A percentile compares a stretch with the other conserved stretches of the same genome.
Conservation (phyloP, 1,284 basidiomycete genomes). For the Ceratobasidium papillatum region DNA sequence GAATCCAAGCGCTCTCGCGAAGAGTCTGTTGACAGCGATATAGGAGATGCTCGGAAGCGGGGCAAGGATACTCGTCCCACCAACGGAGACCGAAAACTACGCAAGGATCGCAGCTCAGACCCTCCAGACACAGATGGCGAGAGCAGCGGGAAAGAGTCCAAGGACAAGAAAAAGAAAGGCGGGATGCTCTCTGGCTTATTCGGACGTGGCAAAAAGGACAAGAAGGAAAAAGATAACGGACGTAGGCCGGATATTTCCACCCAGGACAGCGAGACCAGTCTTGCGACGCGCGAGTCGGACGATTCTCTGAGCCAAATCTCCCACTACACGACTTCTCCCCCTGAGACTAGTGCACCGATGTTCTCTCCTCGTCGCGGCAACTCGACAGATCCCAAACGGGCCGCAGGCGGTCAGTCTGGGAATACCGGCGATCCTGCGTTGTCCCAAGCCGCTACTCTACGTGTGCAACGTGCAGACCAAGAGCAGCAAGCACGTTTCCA, state of each 20-base stretch:
- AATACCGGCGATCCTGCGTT: constrained; percentile 47
- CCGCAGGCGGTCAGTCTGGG: constrained; percentile 26
- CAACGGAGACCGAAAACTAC: constrained; percentile 61
- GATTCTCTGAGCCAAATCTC: constrained; percentile 45
- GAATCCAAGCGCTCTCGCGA: constrained; percentile 67
- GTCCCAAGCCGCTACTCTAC: constrained; percentile 52
- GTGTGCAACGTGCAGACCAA: constrained; percentile 85
- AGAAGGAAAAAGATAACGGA: constrained; percentile 71
- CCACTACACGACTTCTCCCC: constrained; percentile 42
- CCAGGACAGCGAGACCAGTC: constrained; percentile 26
- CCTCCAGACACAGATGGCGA: constrained; percentile 57
- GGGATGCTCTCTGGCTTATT: constrained; percentile 79
- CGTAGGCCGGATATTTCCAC: constrained; percentile 52
- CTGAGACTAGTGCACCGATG: constrained; percentile 33
- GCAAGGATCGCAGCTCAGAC: constrained; percentile 65
- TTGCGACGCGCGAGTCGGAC: constrained; percentile 49
- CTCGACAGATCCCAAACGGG: constrained; percentile 25
- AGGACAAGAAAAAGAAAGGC: constrained; percentile 70
- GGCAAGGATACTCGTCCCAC: constrained; percentile 44
- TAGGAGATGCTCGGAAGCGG: constrained; percentile 45
- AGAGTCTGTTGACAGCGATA: constrained; percentile 64
- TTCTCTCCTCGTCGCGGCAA: constrained; percentile 26
- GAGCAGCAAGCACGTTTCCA: constrained; percentile 89
- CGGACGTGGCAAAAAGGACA: constrained; percentile 74
- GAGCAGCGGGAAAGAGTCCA: constrained; percentile 56